Percentiles rank a stretch among this genome's conserved stretches.
Conservation (phyloP, 257 asterid genomes). For the Mentha longifolia region DNA sequence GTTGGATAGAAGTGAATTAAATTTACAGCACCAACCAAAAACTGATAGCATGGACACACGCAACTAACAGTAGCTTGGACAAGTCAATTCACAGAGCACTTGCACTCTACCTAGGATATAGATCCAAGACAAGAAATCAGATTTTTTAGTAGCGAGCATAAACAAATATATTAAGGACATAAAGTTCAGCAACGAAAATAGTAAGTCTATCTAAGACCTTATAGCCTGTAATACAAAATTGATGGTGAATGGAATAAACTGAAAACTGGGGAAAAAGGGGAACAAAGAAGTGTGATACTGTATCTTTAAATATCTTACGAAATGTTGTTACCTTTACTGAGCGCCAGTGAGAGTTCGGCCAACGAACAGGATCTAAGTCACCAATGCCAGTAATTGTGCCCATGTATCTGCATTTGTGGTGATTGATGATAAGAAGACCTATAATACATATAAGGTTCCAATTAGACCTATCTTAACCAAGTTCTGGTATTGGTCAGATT, state of each 20-base stretch:
- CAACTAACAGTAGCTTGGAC: too few relatives aligned
- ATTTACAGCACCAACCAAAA: too few relatives aligned
- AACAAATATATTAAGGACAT: background rate
- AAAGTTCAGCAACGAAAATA: background rate
- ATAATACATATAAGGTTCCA: background rate
- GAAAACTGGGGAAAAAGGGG: background rate
- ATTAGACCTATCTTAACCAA: background rate
- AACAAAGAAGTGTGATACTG: background rate
- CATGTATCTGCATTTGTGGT: slow-evolving; percentile 66
- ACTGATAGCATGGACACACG: too few relatives aligned
- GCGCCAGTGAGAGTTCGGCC: slow-evolving; percentile 96
- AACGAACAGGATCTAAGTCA: slow-evolving; percentile 84
- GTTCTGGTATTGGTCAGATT: background rate
- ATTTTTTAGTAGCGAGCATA: background rate
- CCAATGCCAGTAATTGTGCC: slow-evolving; percentile 93
- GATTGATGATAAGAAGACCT: slow-evolving; percentile 30
- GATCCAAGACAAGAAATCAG: background rate
- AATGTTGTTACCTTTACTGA: slow-evolving; percentile 70
- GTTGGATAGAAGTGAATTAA: too few relatives aligned
- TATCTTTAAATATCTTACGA: background rate
- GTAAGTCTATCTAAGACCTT: slow-evolving; percentile 4
- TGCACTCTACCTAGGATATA: background rate
- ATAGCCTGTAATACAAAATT: background rate
- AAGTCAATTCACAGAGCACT: too few relatives aligned
- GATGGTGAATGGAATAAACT: background rate